Percentiles rank a stretch among this genome's conserved stretches.
phyloP scores from a whole-genome alignment of 2,329 filamentous ascomycete species.

The Fusarium lateritium region DNA sequence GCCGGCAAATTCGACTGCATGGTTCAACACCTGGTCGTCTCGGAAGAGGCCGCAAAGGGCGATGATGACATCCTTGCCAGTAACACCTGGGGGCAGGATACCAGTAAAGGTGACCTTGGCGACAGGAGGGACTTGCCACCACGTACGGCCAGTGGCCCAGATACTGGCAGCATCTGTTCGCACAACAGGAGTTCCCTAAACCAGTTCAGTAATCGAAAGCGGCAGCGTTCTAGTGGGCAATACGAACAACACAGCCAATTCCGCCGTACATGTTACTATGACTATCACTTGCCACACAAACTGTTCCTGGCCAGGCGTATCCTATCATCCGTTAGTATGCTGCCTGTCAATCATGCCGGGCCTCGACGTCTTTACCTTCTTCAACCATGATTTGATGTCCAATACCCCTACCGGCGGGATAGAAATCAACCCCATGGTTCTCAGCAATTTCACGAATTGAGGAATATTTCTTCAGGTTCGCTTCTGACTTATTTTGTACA shows the following conservation, averaged over 20 bases:
- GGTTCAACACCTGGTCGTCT: conserved; percentile 90
- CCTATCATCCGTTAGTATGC: conserved; percentile 51
- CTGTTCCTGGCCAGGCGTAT: conserved; percentile 86
- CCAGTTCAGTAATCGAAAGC: too few species aligned
- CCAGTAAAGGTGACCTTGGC: conserved; percentile 86
- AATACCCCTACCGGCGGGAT: conserved; percentile 83
- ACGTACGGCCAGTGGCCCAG: conserved; percentile 86
- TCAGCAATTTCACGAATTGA: conserved; percentile 87
- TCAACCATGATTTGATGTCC: conserved; percentile 95
- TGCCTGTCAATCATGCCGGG: too few species aligned
- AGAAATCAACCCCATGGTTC: conserved; percentile 83
- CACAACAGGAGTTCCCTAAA: conserved; percentile 74
- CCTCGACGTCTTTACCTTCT: conserved; percentile 39
- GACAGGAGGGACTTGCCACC: conserved; percentile 91
- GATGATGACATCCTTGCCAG: conserved; percentile 94
- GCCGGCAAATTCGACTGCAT: conserved; percentile 92
- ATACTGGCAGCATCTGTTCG: conserved; percentile 89
- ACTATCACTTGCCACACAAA: conserved; percentile 82
- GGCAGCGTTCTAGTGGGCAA: too few species aligned
- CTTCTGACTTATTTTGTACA: conserved; percentile 84
- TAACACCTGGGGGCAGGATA: conserved; percentile 81
- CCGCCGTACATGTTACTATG: conserved; percentile 85
- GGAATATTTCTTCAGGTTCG: conserved; percentile 86
- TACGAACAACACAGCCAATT: conserved; percentile 19
- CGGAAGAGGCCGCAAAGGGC: conserved; percentile 90